phyloP scores from a whole-genome alignment of 208 protist genomes.

The Crithidia sp. region DNA sequence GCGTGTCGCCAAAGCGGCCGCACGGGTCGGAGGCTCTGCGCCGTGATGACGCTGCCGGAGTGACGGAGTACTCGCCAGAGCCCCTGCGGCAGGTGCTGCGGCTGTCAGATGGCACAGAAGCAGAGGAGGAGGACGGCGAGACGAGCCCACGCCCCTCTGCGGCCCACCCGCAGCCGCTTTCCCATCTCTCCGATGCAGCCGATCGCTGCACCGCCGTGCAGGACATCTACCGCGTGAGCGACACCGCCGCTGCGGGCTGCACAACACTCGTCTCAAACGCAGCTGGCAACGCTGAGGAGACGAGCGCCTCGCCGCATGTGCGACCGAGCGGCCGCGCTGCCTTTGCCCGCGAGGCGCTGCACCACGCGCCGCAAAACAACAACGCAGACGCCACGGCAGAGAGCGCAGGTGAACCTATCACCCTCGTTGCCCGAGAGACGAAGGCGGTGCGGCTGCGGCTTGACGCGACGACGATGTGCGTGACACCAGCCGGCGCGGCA shows the following conservation, averaged over 20 bases:
- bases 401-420: neutral
- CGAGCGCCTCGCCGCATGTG: constrained; percentile 11
- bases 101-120: no score
- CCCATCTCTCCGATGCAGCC: neutral
- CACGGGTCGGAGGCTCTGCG: constrained; percentile 33
- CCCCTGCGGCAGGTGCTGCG: neutral
- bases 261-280: neutral
- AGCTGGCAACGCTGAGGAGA: neutral
- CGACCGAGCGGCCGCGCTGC: constrained; percentile 20
- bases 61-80: constrained; percentile 35
- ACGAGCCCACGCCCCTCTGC: neutral
- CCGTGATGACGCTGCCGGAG: constrained; percentile 22
- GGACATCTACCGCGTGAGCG: constrained; percentile 26
- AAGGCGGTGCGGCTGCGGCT: neutral
- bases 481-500: neutral
- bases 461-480: constrained; percentile 7
- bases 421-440: neutral
- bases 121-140: neutral
- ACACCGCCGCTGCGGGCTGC: neutral
- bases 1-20: constrained; percentile 16
- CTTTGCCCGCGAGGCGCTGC: constrained; percentile 27
- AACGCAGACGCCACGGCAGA: neutral
- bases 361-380: neutral
- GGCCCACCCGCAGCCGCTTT: neutral
- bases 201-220: constrained; percentile 30